These are phyloP conservation scores for Magnaporthales sp. DNA, from an alignment of 2,329 filamentous ascomycete genomes.

Conservation along the genomic window DNA sequence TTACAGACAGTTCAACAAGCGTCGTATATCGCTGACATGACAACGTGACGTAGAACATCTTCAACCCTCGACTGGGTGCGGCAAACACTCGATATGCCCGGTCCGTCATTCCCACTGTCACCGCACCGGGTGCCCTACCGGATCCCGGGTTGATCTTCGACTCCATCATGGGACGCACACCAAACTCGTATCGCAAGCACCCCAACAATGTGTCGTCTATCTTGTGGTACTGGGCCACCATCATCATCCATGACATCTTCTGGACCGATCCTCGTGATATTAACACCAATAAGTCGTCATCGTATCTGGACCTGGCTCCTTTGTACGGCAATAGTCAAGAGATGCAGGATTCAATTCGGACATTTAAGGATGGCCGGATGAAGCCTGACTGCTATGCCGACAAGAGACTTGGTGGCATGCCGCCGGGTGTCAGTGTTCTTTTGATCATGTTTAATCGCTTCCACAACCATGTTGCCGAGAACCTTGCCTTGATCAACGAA, in stretches of 20 bases:
- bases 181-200: conserved; percentile 41
- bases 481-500: conserved; percentile 81
- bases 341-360: conserved; percentile 58
- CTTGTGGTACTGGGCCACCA: conserved; percentile 64
- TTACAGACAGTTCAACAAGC: background rate
- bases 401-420: conserved; percentile 60
- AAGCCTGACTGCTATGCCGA: conserved; percentile 68
- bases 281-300: conserved; percentile 57
- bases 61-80: conserved; percentile 55
- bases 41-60: conserved; percentile 45
- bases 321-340: conserved; percentile 62
- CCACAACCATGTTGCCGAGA: conserved; percentile 77
- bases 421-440: conserved; percentile 62
- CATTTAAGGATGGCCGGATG: conserved; percentile 60
- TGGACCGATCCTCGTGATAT: conserved; percentile 56
- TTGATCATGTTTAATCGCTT: conserved; percentile 76
- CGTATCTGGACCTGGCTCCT: conserved; percentile 63
- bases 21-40: background rate
- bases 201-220: conserved; percentile 66
- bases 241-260: conserved; percentile 68
- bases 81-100: conserved; percentile 61
- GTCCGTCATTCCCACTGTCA: conserved; percentile 48
- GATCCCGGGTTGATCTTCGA: conserved; percentile 58
- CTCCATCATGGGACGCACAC: conserved; percentile 45
- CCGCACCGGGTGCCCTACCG: conserved; percentile 56